Evolutionary conservation across 2,329 filamentous ascomycete species (phyloP).

Genomic region (Clonostachys rhizophaga): DNA sequence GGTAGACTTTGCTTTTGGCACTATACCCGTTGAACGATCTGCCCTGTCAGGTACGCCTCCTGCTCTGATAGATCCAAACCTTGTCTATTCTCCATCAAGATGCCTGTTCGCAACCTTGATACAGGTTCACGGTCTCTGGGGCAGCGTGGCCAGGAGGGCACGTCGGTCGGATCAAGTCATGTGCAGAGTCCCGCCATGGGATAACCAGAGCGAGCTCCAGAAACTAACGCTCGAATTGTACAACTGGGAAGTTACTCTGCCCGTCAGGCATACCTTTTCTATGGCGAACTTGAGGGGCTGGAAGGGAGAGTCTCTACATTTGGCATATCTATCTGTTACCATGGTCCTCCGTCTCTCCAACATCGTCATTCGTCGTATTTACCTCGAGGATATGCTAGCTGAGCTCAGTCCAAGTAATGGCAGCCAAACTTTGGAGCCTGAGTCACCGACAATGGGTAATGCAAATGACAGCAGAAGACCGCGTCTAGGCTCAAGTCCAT

Average conservation of each 20-base stretch:
- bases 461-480: too few relatives aligned
- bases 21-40: constrained; percentile 16
- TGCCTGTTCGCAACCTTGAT: constrained; percentile 30
- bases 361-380: constrained; percentile 25
- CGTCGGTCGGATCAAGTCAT: constrained; percentile 7
- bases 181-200: constrained; percentile 13
- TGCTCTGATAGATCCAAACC: constrained; percentile 4
- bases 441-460: too few relatives aligned
- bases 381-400: constrained; percentile 20
- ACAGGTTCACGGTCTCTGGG: constrained; percentile 29
- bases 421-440: not conserved
- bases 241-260: constrained; percentile 20
- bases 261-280: constrained; percentile 21
- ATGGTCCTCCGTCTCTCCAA: constrained; percentile 28
- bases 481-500: too few relatives aligned
- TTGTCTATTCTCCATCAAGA: not conserved
- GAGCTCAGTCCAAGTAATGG: constrained; percentile 3
- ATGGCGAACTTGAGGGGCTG: constrained; percentile 27
- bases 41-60: constrained; percentile 23
- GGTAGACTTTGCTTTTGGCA: constrained; percentile 27
- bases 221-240: constrained; percentile 9
- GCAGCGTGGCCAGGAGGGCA: constrained; percentile 22
- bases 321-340: constrained; percentile 26
- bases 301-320: constrained; percentile 22
- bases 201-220: constrained; percentile 14